Conservation (phyloP, 352 stramenopile species). For the Pythium aquatile region DNA sequence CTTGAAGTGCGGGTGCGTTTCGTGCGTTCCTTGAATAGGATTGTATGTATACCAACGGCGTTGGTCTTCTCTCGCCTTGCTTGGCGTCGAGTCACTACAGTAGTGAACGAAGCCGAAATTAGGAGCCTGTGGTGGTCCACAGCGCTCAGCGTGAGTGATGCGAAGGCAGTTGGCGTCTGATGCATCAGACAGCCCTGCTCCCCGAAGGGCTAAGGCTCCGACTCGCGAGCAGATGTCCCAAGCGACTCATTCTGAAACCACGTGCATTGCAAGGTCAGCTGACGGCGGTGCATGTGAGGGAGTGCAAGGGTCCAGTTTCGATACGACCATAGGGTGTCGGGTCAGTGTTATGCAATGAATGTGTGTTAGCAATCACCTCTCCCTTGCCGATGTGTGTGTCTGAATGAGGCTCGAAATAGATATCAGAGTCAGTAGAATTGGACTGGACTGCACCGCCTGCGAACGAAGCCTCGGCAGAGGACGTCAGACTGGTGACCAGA, state of each 20-base stretch:
- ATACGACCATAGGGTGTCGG: not conserved
- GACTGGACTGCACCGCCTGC: no score
- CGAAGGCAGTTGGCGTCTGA: not conserved
- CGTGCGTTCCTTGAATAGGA: no score
- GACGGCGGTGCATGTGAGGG: not conserved
- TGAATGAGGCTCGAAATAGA: not conserved
- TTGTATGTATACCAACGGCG: no score
- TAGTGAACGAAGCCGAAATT: no score
- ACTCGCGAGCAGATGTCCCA: not conserved
- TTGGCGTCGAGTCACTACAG: no score
- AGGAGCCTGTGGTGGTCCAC: no score
- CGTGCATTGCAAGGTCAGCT: not conserved
- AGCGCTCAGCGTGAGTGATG: not conserved
- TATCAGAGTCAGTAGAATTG: no score
- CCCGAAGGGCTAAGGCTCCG: not conserved
- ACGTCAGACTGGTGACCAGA: no score
- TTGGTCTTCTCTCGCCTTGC: no score
- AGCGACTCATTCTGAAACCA: not conserved
- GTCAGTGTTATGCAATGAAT: not conserved
- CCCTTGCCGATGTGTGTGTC: not conserved
- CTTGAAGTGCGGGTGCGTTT: no score
- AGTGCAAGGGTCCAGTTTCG: not conserved
- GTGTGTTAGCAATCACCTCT: not conserved
- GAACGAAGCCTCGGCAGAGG: no score
- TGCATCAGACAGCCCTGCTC: not conserved